Percentiles rank a stretch among this genome's conserved stretches.
These are phyloP conservation scores for Lodderomyces orthopsilosis DNA, from an alignment of 1,139 yeast genomes.

Conservation along the genomic window DNA sequence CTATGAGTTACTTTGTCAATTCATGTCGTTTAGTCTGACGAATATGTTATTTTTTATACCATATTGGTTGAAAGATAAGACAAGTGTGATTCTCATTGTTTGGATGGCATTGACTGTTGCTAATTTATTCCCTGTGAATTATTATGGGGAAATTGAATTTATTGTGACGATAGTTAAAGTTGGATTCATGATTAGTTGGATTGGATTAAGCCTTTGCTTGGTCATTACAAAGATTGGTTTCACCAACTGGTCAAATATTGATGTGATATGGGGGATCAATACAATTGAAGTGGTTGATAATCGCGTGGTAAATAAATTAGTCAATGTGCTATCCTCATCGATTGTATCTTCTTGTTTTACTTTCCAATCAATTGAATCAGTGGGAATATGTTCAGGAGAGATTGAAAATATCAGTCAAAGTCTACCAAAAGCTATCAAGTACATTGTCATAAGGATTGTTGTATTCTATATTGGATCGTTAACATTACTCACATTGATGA, in stretches of 20 bases:
- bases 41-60: too few relatives aligned
- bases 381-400: conserved; percentile 28
- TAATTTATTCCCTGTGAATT: conserved; percentile 23
- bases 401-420: conserved; percentile 16
- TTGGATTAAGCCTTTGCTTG: conserved; percentile 7
- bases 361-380: conserved; percentile 37
- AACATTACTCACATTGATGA: conserved; percentile 17
- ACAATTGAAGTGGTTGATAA: conserved; percentile 9
- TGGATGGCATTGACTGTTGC: conserved; percentile 19
- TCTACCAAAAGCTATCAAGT: conserved; percentile 16
- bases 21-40: too few relatives aligned
- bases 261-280: conserved; percentile 11
- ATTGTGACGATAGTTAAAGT: conserved; percentile 21
- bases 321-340: conserved; percentile 19
- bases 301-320: conserved; percentile 26
- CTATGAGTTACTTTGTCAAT: conserved; percentile 9
- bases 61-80: conserved; percentile 1
- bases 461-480: conserved; percentile 18
- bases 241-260: conserved; percentile 10
- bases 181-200: conserved; percentile 20
- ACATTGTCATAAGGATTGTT: conserved; percentile 17
- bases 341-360: conserved; percentile 33
- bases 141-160: conserved; percentile 23
- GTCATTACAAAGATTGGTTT: conserved; percentile 10
- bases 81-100: conserved; percentile 11